Base-by-base conservation (phyloP, 2,329 filamentous ascomycete species). In the Claviceps monticola region DNA sequence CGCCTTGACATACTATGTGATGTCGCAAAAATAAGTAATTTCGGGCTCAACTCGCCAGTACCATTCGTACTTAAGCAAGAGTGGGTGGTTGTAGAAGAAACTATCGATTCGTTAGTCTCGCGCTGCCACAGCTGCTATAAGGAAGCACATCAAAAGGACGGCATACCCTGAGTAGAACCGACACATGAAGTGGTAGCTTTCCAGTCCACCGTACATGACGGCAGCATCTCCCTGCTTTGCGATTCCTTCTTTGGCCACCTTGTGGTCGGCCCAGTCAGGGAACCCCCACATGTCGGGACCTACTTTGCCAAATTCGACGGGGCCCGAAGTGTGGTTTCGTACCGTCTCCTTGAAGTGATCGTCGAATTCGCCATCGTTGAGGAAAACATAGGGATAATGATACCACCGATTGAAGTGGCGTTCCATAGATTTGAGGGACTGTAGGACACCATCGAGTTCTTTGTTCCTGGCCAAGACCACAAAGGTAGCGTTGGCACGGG, bases 11-110 rank as follows among this genome's bases (percentile, higher is more conserved):
- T 81, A 91, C 87, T 98, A 98, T 58, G 93, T 98, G 60, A 98
- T 97, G 66, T 98, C 93, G 70, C 93, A 98, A 73, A 98, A 98
- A 73, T 97, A 98, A 73, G 91, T 96, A 79, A 98, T 97, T 71
- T 98, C 93, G 58, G 93, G 93, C 76, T 98, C 93, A 61, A 98
- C 75, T 57, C 93, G 88, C 93, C 93, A 98, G 74, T 98, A 98
- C 93, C 93, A 98, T 65, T 97, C 89, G 71, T 97, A 98, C 70
- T 97, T 97, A 64, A 86, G 80, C 46, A 98, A 79, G 37, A 97
- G 79, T 57, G 90, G 86, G 66, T 98, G 93, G 68, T 96, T 95
- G 75, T 93, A 98, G 72, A 98, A 98, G 71, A 94, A 93, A 44
- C 88, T 79, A 56, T 5, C 41, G 16, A 2, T 8, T 4, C 8